Conservation (phyloP, 768 basidiomycete species). For the Boletus subcaerulescens region DNA sequence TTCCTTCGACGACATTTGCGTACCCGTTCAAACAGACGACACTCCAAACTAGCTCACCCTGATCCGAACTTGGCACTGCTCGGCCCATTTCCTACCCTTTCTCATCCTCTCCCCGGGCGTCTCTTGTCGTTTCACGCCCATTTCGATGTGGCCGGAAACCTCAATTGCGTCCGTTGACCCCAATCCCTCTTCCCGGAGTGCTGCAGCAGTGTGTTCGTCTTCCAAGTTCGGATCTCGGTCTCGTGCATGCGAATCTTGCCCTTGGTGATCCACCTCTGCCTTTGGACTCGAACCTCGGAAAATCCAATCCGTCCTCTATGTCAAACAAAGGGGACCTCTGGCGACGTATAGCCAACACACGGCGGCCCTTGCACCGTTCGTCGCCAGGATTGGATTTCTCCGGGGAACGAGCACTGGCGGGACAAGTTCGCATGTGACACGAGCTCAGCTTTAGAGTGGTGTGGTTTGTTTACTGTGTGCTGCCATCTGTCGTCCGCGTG, state of each 20-base stretch:
- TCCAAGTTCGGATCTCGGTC: conserved; percentile 9
- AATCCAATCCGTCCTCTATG: background rate
- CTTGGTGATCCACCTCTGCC: too few relatives aligned
- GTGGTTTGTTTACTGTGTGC: conserved; percentile 5
- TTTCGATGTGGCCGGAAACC: conserved; percentile 11
- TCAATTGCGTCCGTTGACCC: conserved; percentile 4
- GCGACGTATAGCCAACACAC: background rate
- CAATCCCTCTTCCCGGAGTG: background rate
- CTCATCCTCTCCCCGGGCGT: conserved; percentile 5
- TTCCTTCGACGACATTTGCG: conserved; percentile 8
- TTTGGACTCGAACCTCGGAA: background rate
- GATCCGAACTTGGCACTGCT: conserved; percentile 6
- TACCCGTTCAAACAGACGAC: conserved; percentile 12
- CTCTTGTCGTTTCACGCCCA: conserved; percentile 1
- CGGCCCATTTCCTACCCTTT: background rate
- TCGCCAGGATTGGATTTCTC: background rate
- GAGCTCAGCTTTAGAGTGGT: conserved; percentile 8
- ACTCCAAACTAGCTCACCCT: conserved; percentile 10
- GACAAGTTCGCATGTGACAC: conserved; percentile 1
- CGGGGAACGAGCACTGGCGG: background rate
- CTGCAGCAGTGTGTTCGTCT: conserved; percentile 8
- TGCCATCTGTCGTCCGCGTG: conserved; percentile 1
- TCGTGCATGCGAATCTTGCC: background rate
- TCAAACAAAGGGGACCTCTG: background rate
- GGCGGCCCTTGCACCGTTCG: background rate